Evolutionary conservation across 208 protist species (phyloP), one percentile per base, ranked within the genome.

Genomic region (Leishmania amazonensis): DNA sequence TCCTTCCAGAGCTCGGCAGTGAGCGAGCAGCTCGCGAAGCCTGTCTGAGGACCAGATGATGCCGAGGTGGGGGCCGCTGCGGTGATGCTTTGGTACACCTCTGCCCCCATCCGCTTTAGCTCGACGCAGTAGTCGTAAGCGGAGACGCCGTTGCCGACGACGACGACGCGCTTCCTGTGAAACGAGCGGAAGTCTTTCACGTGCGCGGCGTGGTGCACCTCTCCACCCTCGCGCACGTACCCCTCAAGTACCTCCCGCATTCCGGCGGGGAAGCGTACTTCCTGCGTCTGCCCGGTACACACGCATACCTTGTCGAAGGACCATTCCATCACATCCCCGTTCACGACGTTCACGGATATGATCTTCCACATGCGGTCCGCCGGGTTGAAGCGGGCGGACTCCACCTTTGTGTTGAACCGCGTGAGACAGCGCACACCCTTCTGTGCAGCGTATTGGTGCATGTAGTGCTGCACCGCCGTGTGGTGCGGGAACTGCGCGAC

Each of bases 321-420:
- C 91, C 93, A 98, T 80, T 96, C 93, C 84, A 95, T 92, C n/a
- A 97, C 90, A 80, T 98, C 95, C 19, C 93, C 92, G 71, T 90
- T 96, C 64, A 89, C 80, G 31, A 97, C 83, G 78, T 98, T 98
- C n/a, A 98, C 93, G 6, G 95, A 95, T 58, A 96, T 93, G 17
- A 98, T 42, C 79, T 93, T 93, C 93, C 95, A 98, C 73, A 91
- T 45, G 2, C 75, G 65, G 57, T 84, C 85, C 15, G 35, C 62
- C 8, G 70, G 68, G 51, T 95, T 89, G 57, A 85, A 91, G 3
- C 93, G 95, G 8, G 89, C 88, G 9, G 93, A 95, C 86, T 96
- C 90, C 35, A 97, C 92, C 67, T 97, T 97, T 24, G 95, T 97
- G 86, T 97, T 96, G 87, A 95, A 97, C 8, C 95, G 93, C 54